Percentiles rank a stretch among this genome's conserved stretches.
Evolutionary conservation across 1,284 basidiomycete species (phyloP).

Genomic region (Salmacisia buchloeana): DNA sequence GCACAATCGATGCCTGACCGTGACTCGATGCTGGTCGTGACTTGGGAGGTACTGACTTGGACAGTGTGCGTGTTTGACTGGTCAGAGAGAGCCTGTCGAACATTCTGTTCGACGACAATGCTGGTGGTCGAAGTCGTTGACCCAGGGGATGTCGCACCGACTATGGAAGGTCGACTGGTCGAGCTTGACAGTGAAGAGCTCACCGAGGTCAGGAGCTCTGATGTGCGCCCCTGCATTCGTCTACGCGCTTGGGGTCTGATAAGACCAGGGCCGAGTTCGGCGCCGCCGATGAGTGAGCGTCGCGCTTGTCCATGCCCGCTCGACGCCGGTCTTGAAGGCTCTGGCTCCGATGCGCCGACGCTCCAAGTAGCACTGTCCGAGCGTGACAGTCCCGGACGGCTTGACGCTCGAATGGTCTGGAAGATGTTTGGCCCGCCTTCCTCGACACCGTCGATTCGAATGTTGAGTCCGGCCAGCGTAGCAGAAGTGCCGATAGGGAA

Average conservation of each 20-base stretch:
- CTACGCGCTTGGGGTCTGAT: not conserved
- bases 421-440: not conserved
- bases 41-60: not conserved
- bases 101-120: not conserved
- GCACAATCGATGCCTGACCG: not conserved
- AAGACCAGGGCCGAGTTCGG: too few species aligned
- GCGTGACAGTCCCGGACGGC: not conserved
- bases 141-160: not conserved
- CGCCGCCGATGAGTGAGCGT: too few species aligned
- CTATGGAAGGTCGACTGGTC: not conserved
- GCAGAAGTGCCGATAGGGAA: not conserved
- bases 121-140: not conserved
- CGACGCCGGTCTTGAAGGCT: not conserved
- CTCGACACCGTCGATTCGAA: not conserved
- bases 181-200: not conserved
- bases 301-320: too few species aligned
- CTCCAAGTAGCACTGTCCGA: not conserved
- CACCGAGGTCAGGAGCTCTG: not conserved
- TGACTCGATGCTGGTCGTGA: not conserved
- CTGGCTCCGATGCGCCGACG: not conserved
- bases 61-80: not conserved
- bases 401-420: not conserved
- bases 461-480: not conserved
- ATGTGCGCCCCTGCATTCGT: not conserved
- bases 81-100: not conserved